These are phyloP conservation scores for Byssochlamys sp. DNA, from an alignment of 2,329 filamentous ascomycete genomes.

Conservation along the genomic window DNA sequence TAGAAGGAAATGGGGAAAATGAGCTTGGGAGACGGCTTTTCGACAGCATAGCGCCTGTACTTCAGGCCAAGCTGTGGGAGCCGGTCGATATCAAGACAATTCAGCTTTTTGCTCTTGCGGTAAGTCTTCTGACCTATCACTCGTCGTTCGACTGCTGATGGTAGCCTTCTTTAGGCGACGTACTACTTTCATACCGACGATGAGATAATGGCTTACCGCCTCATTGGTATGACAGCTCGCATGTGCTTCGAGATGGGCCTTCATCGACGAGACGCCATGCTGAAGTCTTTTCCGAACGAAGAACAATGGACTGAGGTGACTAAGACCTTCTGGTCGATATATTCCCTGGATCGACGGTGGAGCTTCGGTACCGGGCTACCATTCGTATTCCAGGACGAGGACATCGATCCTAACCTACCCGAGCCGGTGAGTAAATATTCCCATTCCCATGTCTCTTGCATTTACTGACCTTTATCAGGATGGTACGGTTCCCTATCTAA, in stretches of 20 bases:
- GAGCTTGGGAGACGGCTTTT: constrained; percentile 64
- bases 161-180: constrained; percentile 44
- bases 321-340: constrained; percentile 76
- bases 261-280: constrained; percentile 66
- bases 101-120: constrained; percentile 46
- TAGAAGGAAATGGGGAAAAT: constrained; percentile 72
- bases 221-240: constrained; percentile 72
- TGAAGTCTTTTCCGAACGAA: constrained; percentile 57
- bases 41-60: constrained; percentile 61
- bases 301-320: constrained; percentile 59
- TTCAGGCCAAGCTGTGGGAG: constrained; percentile 56
- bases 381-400: constrained; percentile 73
- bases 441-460: constrained; percentile 1
- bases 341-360: constrained; percentile 77
- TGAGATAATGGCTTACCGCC: constrained; percentile 74
- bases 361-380: constrained; percentile 82
- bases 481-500: constrained; percentile 56
- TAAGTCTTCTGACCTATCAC: constrained; percentile 10
- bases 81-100: constrained; percentile 50
- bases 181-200: constrained; percentile 82
- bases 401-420: constrained; percentile 70
- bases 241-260: constrained; percentile 73
- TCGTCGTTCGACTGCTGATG: constrained; percentile 1
- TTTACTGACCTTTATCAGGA: constrained; percentile 23
- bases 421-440: constrained; percentile 53